These are phyloP conservation scores for Bruguiera sexangula DNA, from an alignment of 345 rosid species.

Conservation along the genomic window DNA sequence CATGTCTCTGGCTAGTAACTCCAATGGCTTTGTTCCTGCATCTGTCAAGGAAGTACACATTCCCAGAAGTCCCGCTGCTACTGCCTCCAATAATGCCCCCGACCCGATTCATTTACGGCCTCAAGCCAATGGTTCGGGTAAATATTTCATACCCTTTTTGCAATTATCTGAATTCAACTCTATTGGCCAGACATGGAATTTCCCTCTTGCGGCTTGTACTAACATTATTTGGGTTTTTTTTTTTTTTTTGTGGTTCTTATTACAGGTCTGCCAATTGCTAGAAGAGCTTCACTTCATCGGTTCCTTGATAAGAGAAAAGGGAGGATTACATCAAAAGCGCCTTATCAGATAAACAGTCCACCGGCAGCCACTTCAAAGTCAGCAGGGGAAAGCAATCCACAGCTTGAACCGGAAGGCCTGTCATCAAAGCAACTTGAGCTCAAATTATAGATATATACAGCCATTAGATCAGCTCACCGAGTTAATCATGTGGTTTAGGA, in stretches of 20 bases:
- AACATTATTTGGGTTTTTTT: too few relatives aligned
- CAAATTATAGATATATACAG: slow-evolving; percentile 28
- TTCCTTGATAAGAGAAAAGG: slow-evolving; percentile 76
- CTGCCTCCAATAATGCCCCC: slow-evolving; percentile 37
- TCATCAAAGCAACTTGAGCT: slow-evolving; percentile 51
- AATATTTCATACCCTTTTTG: background rate
- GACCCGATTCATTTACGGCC: slow-evolving; percentile 20
- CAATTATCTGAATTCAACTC: background rate
- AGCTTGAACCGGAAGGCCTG: slow-evolving; percentile 26
- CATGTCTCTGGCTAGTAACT: slow-evolving; percentile 35
- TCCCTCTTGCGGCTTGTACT: background rate
- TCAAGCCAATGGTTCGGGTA: slow-evolving; percentile 24
- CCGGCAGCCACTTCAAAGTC: slow-evolving; percentile 18
- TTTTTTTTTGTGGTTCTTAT: background rate
- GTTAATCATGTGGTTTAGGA: background rate
- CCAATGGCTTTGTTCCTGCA: background rate
- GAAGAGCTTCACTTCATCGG: slow-evolving; percentile 63
- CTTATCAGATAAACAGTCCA: slow-evolving; percentile 44
- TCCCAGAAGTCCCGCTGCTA: slow-evolving; percentile 14
- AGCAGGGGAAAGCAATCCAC: slow-evolving; percentile 17
- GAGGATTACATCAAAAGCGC: slow-evolving; percentile 63
- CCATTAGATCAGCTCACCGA: background rate
- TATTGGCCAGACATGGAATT: too few relatives aligned
- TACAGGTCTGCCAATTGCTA: slow-evolving; percentile 42
- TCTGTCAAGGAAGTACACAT: slow-evolving; percentile 7